Base-by-base conservation (phyloP, 495 filamentous ascomycete genomes). In the Penicillium salamii region DNA sequence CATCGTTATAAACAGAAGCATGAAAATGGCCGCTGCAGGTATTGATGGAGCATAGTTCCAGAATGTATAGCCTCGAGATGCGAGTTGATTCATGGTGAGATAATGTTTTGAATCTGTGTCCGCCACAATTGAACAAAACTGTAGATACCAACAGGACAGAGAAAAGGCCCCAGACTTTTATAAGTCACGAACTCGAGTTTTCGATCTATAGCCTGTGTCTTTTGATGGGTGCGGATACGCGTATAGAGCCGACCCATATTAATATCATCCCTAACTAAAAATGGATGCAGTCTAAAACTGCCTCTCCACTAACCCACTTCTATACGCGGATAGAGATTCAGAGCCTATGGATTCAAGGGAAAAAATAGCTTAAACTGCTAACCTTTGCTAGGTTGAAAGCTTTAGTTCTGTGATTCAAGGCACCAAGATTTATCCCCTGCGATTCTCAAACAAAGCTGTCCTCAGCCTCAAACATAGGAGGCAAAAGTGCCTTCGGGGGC, bases 1-100 rank as follows among this genome's bases (percentile, higher is more conserved):
- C 1, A 70, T 55, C 12, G 36, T 72, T 29, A 37, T 58, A 50
- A 55, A 86, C 85, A 82, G 57, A 12, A 66, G 50, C 55, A 50
- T 65, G 45, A 78, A 81, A 17, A 79, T 58, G 6, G 68, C 41
- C 5, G 75, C 80, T 15, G 43, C 43, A 12, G 43, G 19, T 18
- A 46, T 23, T 6, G 43, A 46, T 2, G 43, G 43, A 12, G 17
- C 15, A 26, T 46, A 46, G 21, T 46, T 36, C 39, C 39, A 42
- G 29, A 42, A 42, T 3, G 9, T 42, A 26, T 42, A 42, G 5
- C 20, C n/a, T 5, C 39, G 39, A 31, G 39, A 18, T 3, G 1
- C 39, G 15, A 42, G 21, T 42, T 42, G 12, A 6, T 9, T 4
- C 39, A 42, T 42, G 5, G 23, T 42, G 23, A 14, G 14, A 7